Base-by-base conservation (phyloP, 805 yeast genomes). In the Aciculoconidium aculeatum region DNA sequence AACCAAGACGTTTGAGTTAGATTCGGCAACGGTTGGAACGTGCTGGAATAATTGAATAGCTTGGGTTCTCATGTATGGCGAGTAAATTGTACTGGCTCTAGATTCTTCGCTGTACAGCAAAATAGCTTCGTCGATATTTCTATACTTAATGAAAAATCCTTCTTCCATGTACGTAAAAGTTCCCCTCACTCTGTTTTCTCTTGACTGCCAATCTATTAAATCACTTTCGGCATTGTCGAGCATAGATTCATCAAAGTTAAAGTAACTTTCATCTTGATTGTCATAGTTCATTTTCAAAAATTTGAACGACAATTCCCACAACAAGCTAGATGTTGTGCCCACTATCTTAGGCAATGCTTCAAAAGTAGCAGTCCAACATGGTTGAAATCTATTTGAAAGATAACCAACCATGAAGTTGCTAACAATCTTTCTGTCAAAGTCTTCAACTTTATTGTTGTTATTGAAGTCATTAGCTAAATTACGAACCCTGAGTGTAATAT, bases 361-460 rank as follows among this genome's bases (percentile, higher is more conserved):
- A 31, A 67, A 58, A 2, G 82, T 81, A 4, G 81, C 86, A 11
- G 73, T 70, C 95, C 95, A 87, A 9, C 81, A 68, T 1, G 97
- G 97, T 32, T 85, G 81, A 42, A 90, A 86, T 34, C 74, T 72
- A 18, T 77, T 77, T 4, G 85, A 65, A 23, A 88, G 55, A 36
- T 82, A 66, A 18, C 97, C 97, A 31, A 63, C 48, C 13, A 53
- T 29, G 29, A 42, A 63, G 16, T 47, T 41, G 41, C 81, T 69
- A 21, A 56, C 34, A 7, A 48, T 26, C 5, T 28, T 28, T 11
- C 45, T 37, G 11, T 49, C 53, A 5, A 45, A 22, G 1, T 29
- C 28, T 4, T 47, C 26, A 5, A 40, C 36, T 9, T 30, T 28
- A 7, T 19, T 14, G 62, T 65, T 21, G 10, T 51, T 45, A 23